Evolutionary conservation across 106 monocot genomes (phyloP).

Genomic region (Amphibolis antarctica): DNA sequence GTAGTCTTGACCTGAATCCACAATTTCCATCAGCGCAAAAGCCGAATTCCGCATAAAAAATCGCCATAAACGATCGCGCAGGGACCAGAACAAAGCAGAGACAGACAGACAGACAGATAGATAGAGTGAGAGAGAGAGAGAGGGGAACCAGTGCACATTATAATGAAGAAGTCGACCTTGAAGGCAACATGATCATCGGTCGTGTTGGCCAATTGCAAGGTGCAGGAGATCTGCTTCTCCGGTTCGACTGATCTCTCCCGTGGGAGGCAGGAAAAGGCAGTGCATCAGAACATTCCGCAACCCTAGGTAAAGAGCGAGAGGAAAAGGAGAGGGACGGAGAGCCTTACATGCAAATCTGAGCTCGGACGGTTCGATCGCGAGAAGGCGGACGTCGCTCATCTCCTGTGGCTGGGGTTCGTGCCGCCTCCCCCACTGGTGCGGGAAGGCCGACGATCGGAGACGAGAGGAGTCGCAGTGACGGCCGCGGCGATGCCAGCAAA

Average conservation of each 20-base stretch:
- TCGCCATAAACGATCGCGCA: neutral
- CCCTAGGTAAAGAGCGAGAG: neutral
- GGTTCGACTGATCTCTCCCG: slow-evolving; percentile 28
- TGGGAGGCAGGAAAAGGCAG: neutral
- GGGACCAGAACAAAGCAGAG: neutral
- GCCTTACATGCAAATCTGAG: slow-evolving; percentile 57
- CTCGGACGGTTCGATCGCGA: slow-evolving; percentile 49
- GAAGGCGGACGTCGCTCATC: slow-evolving; percentile 38
- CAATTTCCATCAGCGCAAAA: no score
- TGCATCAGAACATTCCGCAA: neutral
- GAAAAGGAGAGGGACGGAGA: neutral
- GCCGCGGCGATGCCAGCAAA: no score
- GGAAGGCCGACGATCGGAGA: no score
- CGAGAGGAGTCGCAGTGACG: no score
- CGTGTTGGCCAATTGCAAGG: slow-evolving; percentile 48
- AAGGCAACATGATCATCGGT: slow-evolving; percentile 50
- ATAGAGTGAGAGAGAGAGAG: neutral
- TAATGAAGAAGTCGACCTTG: slow-evolving; percentile 29
- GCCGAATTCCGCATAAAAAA: neutral
- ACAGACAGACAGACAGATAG: neutral
- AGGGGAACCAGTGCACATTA: neutral
- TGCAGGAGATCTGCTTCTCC: slow-evolving; percentile 65
- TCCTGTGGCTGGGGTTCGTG: no score
- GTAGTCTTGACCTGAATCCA: slow-evolving; percentile 16
- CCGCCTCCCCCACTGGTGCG: no score